phyloP scores from a whole-genome alignment of 2,329 filamentous ascomycete species.

The Ploettnerulaceae sp. region DNA sequence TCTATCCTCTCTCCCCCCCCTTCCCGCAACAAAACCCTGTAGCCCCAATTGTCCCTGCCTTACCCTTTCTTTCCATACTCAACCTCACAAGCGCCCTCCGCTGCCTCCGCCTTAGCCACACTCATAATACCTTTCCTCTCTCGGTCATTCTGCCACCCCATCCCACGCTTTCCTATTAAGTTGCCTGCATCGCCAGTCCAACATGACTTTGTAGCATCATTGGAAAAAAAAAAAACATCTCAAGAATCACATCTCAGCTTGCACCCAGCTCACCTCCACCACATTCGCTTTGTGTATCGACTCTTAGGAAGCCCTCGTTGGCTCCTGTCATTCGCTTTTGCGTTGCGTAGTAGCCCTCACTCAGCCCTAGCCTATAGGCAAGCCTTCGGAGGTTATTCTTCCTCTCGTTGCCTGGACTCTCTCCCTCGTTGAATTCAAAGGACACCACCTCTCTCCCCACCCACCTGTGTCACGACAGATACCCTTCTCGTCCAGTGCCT shows the following conservation, averaged over 20 bases:
- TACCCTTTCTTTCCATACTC: slow-evolving; percentile 7
- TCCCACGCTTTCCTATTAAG: slow-evolving; percentile 28
- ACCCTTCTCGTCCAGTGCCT: slow-evolving; percentile 3
- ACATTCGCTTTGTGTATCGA: slow-evolving; percentile 35
- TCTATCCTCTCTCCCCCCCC: slow-evolving; percentile 8
- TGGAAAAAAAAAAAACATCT: slow-evolving; percentile 15
- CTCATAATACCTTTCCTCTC: slow-evolving; percentile 9
- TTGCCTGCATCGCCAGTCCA: slow-evolving; percentile 27
- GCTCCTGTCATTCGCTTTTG: slow-evolving; percentile 69
- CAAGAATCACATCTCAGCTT: too few relatives aligned
- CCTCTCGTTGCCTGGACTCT: slow-evolving; percentile 21
- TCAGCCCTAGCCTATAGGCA: slow-evolving; percentile 30
- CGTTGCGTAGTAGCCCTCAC: slow-evolving; percentile 24
- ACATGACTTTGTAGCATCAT: slow-evolving; percentile 21
- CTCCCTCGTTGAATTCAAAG: slow-evolving; percentile 16
- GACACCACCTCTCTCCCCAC: too few relatives aligned
- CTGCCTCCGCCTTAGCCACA: slow-evolving; percentile 19
- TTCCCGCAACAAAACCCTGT: too few relatives aligned
- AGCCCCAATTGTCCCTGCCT: too few relatives aligned
- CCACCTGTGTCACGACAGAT: slow-evolving; percentile 14
- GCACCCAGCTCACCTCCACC: slow-evolving; percentile 21
- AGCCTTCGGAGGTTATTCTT: slow-evolving; percentile 28
- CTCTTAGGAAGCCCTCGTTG: slow-evolving; percentile 65
- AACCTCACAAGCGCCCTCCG: slow-evolving; percentile 6
- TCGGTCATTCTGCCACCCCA: slow-evolving; percentile 26